phyloP scores from a whole-genome alignment of 495 filamentous ascomycete species.

The Penicillium alfredii region DNA sequence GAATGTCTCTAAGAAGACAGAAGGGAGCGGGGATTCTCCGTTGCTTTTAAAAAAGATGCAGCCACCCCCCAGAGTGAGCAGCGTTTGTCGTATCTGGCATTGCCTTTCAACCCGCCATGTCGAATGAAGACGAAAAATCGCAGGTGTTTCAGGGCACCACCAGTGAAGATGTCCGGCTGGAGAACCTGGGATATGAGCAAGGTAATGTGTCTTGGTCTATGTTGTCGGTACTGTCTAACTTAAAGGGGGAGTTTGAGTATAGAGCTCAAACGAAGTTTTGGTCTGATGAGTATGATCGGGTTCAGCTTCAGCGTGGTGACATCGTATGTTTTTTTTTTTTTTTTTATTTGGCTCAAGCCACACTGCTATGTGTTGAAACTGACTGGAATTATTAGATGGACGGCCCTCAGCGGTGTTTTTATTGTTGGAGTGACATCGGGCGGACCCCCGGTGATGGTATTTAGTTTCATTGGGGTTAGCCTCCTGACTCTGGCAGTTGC shows the following conservation, averaged over 20 bases:
- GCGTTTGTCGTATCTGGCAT: background rate
- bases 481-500: slow-evolving; percentile 47
- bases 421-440: slow-evolving; percentile 51
- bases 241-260: too few relatives aligned
- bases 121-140: slow-evolving; percentile 10
- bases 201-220: too few relatives aligned
- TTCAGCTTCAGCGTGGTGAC: slow-evolving; percentile 57
- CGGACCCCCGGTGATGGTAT: slow-evolving; percentile 54
- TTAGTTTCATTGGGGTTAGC: slow-evolving; percentile 49
- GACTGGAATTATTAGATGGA: slow-evolving; percentile 38
- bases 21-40: background rate
- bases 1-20: slow-evolving; percentile 6
- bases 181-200: slow-evolving; percentile 47
- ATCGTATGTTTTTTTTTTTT: slow-evolving; percentile 22
- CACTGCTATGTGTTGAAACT: too few relatives aligned
- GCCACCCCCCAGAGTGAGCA: background rate
- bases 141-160: slow-evolving; percentile 23
- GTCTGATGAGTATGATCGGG: slow-evolving; percentile 54
- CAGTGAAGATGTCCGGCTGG: slow-evolving; percentile 38
- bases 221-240: too few relatives aligned
- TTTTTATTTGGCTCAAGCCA: background rate
- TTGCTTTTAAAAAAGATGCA: slow-evolving; percentile 6
- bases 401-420: slow-evolving; percentile 49
- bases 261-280: slow-evolving; percentile 54
- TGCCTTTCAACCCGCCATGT: slow-evolving; percentile 12